Evolutionary conservation across 208 protist genomes (phyloP).

Genomic region (Lotmaria passim): DNA sequence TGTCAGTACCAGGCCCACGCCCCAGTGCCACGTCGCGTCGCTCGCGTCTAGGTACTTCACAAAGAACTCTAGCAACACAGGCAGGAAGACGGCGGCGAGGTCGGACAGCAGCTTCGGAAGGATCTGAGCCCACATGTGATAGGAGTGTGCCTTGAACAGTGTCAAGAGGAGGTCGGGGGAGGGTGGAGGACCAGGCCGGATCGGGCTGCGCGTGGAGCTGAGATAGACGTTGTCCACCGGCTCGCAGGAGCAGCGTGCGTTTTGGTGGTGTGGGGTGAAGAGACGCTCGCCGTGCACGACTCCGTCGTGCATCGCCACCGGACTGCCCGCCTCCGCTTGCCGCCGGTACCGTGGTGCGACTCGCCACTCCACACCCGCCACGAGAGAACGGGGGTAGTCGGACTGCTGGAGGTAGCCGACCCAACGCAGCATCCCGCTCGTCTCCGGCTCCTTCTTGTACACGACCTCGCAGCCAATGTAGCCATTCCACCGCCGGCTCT

Average conservation of each 20-base stretch:
- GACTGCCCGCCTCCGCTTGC: constrained; percentile 3
- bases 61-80: constrained; percentile 48
- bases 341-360: constrained; percentile 36
- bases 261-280: constrained; percentile 29
- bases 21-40: constrained; percentile 22
- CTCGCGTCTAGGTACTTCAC: constrained; percentile 43
- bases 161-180: constrained; percentile 28
- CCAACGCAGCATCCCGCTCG: constrained; percentile 49
- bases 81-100: constrained; percentile 30
- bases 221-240: constrained; percentile 37
- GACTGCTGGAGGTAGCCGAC: constrained; percentile 51
- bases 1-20: constrained; percentile 30
- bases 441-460: constrained; percentile 39
- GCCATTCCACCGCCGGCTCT: constrained; percentile 31
- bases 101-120: constrained; percentile 40
- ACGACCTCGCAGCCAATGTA: constrained; percentile 42
- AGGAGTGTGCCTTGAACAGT: constrained; percentile 37
- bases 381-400: constrained; percentile 38
- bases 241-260: constrained; percentile 39
- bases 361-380: constrained; percentile 57
- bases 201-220: constrained; percentile 5
- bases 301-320: constrained; percentile 34
- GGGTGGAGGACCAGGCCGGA: constrained; percentile 15
- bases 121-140: constrained; percentile 44
- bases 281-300: constrained; percentile 51